phyloP scores from a whole-genome alignment of 2,329 filamentous ascomycete species.

The Diaporthe vaccinii region DNA sequence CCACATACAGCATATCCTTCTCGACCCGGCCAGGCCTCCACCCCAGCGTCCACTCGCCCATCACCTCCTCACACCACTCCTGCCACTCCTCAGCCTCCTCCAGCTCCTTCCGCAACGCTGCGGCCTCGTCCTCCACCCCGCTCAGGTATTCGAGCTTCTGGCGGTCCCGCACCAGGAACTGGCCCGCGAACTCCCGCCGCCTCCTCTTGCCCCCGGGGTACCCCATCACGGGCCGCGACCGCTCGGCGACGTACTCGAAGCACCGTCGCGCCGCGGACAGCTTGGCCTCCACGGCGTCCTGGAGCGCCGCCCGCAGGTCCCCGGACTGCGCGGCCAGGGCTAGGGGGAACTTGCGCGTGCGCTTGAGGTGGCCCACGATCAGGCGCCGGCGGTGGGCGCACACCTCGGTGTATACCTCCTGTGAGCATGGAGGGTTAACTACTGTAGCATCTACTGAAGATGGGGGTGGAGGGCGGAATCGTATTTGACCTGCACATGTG shows the following conservation, averaged over 20 bases:
- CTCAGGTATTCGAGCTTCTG: neutral
- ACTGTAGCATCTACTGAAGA: too few relatives aligned
- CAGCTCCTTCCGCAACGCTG: neutral
- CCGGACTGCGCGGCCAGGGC: neutral
- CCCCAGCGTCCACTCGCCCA: neutral
- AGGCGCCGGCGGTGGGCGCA: neutral
- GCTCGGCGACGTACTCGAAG: neutral
- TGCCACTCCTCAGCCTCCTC: neutral
- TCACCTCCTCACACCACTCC: neutral
- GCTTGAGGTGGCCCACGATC: neutral
- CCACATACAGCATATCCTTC: conserved; percentile 10
- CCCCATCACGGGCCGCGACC: neutral
- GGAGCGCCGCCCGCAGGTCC: neutral
- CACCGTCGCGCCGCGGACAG: neutral
- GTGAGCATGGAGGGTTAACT: neutral
- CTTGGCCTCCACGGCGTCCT: neutral
- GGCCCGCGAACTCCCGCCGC: neutral
- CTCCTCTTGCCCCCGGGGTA: neutral
- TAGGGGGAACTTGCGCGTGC: neutral
- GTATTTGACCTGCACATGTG: neutral
- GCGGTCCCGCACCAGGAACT: neutral
- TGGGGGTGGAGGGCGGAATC: too few relatives aligned
- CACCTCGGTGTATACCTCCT: neutral
- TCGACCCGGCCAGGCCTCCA: conserved; percentile 5
- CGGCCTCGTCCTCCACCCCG: neutral